A percentile compares a stretch with the other conserved stretches of the same genome.
Conservation (phyloP, 2,329 filamentous ascomycete species). For the Aspergillus sergii region DNA sequence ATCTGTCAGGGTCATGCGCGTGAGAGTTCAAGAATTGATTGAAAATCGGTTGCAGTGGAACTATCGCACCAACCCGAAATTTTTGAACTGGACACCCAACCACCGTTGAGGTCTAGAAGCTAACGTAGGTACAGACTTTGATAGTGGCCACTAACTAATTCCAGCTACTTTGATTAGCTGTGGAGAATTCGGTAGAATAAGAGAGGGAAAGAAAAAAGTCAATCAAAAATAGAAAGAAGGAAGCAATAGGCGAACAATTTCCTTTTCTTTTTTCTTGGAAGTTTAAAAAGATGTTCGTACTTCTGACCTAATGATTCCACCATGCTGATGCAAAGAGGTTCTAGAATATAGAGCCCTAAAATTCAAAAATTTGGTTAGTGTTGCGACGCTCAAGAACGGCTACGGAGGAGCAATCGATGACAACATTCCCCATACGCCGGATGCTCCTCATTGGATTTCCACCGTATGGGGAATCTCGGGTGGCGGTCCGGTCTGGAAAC, state of each 20-base stretch:
- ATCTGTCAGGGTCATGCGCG: background rate
- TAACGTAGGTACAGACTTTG: conserved; percentile 16
- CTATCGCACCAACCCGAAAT: background rate
- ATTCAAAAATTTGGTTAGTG: too few relatives aligned
- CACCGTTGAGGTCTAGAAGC: conserved; percentile 8
- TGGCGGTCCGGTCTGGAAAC: conserved; percentile 7
- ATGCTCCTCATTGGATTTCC: conserved; percentile 1
- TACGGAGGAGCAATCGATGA: background rate
- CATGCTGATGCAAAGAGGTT: too few relatives aligned
- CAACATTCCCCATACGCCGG: background rate
- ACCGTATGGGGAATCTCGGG: conserved; percentile 4
- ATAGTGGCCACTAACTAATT: conserved; percentile 9
- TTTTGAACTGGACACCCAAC: conserved; percentile 5
- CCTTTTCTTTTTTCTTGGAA: background rate
- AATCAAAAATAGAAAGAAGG: background rate
- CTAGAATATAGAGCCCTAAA: too few relatives aligned
- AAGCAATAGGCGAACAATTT: background rate
- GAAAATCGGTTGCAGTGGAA: background rate
- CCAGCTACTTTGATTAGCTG: conserved; percentile 1
- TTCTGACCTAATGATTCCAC: background rate
- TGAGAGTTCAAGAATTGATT: background rate
- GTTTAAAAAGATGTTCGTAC: background rate
- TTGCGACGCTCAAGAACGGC: too few relatives aligned
- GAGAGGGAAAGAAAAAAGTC: background rate
- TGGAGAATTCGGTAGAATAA: background rate